phyloP scores from a whole-genome alignment of 208 protist species.

The Zelonia costaricensis region DNA sequence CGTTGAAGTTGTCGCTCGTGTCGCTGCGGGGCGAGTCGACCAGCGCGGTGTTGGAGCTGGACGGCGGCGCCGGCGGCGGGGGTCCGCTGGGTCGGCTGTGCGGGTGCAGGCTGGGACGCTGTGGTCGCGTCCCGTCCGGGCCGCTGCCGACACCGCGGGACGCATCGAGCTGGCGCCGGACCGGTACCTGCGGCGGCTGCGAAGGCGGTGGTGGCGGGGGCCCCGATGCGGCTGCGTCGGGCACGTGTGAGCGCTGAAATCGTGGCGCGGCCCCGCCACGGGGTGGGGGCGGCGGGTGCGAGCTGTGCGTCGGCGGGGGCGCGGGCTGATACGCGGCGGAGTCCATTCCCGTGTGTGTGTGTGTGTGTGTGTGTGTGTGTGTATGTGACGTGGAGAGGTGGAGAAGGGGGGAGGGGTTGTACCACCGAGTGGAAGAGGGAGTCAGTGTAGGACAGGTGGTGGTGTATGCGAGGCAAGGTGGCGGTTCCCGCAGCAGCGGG shows the following conservation, averaged over 20 bases:
- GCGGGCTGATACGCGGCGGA: not conserved
- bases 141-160: not conserved
- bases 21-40: not conserved
- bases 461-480: no score
- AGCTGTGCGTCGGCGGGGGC: not conserved
- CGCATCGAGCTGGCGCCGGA: not conserved
- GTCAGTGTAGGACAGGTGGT: not conserved
- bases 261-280: not conserved
- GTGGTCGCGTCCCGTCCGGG: not conserved
- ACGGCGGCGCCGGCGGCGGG: no score
- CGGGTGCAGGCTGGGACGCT: not conserved
- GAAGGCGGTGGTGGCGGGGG: not conserved
- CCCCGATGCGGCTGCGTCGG: not conserved
- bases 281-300: constrained; percentile 4
- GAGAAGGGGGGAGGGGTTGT: not conserved
- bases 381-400: not conserved
- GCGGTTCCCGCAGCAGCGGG: no score
- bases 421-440: not conserved
- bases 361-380: not conserved
- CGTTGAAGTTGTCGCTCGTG: not conserved
- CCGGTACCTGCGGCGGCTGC: constrained; percentile 2
- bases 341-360: not conserved
- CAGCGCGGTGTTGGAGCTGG: constrained; percentile 2
- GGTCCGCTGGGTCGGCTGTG: not conserved
- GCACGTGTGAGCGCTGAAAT: constrained; percentile 17